phyloP scores from a whole-genome alignment of 2,329 filamentous ascomycete genomes.

The Aspergillus sojae region DNA sequence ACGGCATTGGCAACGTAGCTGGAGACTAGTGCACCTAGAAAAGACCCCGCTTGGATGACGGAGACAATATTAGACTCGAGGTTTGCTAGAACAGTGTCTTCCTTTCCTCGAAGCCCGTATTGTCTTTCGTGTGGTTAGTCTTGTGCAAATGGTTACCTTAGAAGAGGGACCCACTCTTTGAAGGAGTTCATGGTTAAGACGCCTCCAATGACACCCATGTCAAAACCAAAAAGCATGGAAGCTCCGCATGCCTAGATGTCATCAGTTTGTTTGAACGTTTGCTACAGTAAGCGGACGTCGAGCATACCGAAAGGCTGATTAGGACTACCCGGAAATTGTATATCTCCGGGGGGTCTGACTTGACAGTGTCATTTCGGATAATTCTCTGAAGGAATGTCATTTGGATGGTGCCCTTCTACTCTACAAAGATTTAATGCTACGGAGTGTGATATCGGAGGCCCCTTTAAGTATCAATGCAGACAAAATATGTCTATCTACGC shows the following conservation, averaged over 20 bases:
- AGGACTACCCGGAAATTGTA: background rate
- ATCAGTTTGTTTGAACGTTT: background rate
- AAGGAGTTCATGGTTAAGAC: background rate
- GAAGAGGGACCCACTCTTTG: background rate
- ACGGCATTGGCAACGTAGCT: background rate
- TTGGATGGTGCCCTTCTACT: background rate
- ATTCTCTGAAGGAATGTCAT: background rate
- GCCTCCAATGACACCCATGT: background rate
- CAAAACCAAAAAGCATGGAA: background rate
- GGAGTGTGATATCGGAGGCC: rapidly evolving
- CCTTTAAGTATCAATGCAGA: background rate
- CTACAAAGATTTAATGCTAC: background rate
- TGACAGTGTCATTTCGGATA: background rate
- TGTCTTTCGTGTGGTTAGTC: background rate
- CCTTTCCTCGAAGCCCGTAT: background rate
- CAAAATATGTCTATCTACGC: background rate
- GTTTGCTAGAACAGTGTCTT: background rate
- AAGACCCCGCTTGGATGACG: background rate
- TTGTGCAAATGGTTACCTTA: background rate
- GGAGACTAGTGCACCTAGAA: background rate
- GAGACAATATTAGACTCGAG: background rate
- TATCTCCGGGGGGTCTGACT: background rate
- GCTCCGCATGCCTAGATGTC: background rate
- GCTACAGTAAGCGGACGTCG: background rate
- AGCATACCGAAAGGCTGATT: background rate